phyloP scores from a whole-genome alignment of 345 rosid genomes.

The Gossypium rotundifolium region DNA sequence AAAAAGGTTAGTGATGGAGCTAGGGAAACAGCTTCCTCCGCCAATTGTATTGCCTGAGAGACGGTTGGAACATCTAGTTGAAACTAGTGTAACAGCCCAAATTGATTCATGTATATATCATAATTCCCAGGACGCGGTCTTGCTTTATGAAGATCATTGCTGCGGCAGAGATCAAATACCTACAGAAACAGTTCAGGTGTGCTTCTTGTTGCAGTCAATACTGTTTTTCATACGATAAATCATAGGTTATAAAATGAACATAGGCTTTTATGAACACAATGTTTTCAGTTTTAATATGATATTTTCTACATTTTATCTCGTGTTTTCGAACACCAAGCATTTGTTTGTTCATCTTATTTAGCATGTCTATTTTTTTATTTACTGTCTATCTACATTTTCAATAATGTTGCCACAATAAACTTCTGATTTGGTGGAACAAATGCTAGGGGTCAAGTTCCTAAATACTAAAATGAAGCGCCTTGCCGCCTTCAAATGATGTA shows the following conservation, averaged over 20 bases:
- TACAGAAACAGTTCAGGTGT: constrained; percentile 75
- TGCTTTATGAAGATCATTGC: constrained; percentile 66
- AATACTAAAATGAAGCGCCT: not conserved
- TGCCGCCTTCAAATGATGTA: not conserved
- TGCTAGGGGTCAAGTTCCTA: not conserved
- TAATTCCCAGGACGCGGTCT: constrained; percentile 47
- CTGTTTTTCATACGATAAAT: not conserved
- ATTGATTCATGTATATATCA: constrained; percentile 69
- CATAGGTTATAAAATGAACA: too few relatives aligned
- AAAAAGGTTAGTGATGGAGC: constrained; percentile 42
- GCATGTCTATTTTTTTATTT: not conserved
- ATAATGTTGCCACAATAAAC: not conserved
- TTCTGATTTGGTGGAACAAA: not conserved
- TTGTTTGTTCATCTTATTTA: not conserved
- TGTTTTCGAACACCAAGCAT: not conserved
- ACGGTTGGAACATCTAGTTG: constrained; percentile 71
- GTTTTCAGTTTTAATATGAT: not conserved
- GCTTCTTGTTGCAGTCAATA: constrained; percentile 18
- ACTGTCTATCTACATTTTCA: not conserved
- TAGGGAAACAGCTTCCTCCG: constrained; percentile 56
- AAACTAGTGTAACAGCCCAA: constrained; percentile 50
- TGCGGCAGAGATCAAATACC: constrained; percentile 77
- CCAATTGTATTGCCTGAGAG: constrained; percentile 52
- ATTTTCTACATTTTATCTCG: constrained; percentile 2
- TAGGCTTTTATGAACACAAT: not conserved